Base-by-base conservation (phyloP, 306 rosid species). In the Prunus fruticosa region DNA sequence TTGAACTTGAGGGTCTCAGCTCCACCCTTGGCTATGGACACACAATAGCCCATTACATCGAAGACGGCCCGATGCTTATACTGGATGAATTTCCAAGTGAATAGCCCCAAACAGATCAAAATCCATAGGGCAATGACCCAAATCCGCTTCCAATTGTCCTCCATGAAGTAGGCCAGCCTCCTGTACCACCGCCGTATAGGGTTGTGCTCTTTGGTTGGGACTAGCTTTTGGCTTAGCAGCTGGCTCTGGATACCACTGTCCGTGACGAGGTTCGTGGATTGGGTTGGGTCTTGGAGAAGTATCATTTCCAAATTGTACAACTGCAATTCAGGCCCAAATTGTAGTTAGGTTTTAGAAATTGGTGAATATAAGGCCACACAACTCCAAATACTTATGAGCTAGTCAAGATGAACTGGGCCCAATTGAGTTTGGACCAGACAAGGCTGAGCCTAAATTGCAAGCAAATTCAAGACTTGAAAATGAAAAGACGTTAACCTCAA, bases 1-100 rank as follows among this genome's bases (percentile, higher is more conserved):
- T 92, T 92, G 86, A 95, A 92, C 76, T 95, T 95, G 13, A 90
- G 88, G 0, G 97, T 95, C 81, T 95, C 97, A 8, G 97, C 97
- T 2, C 87, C 97, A 38, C 97, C 98, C 52, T 95, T 90, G 2
- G 97, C 96, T 0, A 88, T 72, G 7, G 89, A 82, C 46, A 92
- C 97, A 23, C 97, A 95, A 53, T 95, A 92, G 25, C 96, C 97
- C 98, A 92, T 95, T 69, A 89, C 82, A 7, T 87, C 58, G 68
- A 89, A 95, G 27, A 83, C 97, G 0, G 87, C 89, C n/a, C 97
- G 85, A 9, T 84, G 28, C 78, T 80, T 91, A 76, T 92, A 95
- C 76, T 89, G 93, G 5, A 90, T 64, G 79, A 90, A 95, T 72
- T 92, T 92, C 97, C 97, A 92, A 2, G 99, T 78, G 72, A 92